Base-by-base conservation (phyloP, 2,329 filamentous ascomycete species). In the Arthrobotrys pseudoclavata region DNA sequence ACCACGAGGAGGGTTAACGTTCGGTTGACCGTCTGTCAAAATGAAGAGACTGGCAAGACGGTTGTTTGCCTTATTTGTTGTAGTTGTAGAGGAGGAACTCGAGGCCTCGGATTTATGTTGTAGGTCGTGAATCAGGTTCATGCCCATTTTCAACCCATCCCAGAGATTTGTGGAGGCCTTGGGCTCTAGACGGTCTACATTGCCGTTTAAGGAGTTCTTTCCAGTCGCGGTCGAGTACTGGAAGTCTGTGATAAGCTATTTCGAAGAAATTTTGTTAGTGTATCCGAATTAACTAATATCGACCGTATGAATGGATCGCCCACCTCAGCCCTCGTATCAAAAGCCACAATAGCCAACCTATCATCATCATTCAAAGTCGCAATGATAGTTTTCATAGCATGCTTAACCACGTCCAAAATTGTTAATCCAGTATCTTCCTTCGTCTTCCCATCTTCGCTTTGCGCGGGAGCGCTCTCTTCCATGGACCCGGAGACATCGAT, bases 401-500 rank as follows among this genome's bases (percentile, higher is more conserved):
- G 88, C 80, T 89, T 90, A 48, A 86, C 86, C 22, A 90, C 84
- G 79, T 90, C 89, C 22, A 91, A 81, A 1, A 90, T 85, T 0
- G 86, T 87, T 0, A 90, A 83, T 0, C 88, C 88, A 0, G 85
- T 85, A 20, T 84, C 81, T 78, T 89, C 87, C 29, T 77, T 80
- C 37, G 81, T 68, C 34, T 79, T 79, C n/a, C 67, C 60, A 1
- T 81, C 76, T 15, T 82, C 80, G 9, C 80, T 80, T 0, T 87
- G 86, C 0, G 87, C 84, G 0, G 86, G 86, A 0, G 88, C 88
- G 0, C 82, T 79, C 0, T 75, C 64, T 0, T 74, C 62, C 89
- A 90, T 91, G 82, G 88, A 89, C 0, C 84, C 85, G 0, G 89
- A 90, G 13, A 89, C 85, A 80, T 90, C 89, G 67, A 90, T 89